Base-by-base conservation (phyloP, 257 asterid species). In the Gentiana dahurica region DNA sequence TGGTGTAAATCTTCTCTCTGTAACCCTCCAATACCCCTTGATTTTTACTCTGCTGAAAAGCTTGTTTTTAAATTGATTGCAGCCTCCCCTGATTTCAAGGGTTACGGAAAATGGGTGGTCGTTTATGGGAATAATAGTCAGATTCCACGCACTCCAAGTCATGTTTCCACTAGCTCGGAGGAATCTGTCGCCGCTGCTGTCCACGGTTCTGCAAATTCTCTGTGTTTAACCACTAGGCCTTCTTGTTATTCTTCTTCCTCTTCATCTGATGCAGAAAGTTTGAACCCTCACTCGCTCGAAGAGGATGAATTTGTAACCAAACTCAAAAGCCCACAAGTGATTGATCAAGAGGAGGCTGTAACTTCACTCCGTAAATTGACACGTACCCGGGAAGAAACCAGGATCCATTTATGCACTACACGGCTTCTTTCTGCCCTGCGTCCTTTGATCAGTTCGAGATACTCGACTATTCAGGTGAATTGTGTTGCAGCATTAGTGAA, bases 401-500 rank as follows among this genome's bases (percentile, higher is more conserved):
- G 99, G 13, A 36, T 53, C 66, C 69, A 58, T 3, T 71, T 88
- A 35, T 88, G 99, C 80, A 83, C 95, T 34, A 79, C 91, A 0
- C 69, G 91, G 50, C 5, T 85, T 38, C 78, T 92, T 5, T 73
- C 94, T 1, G 68, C 74, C 4, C 60, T 92, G 12, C 84, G 84
- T 49, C 49, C 68, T 35, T 39, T 85, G 44, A 75, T 83, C 55
- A 55, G 37, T 51, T 88, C 97, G 12, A 74, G 85, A 38, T 83
- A 83, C 53, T 62, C 77, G 2, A 34, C 84, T 34, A 60, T 92
- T 41, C 95, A 88, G 62, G 94, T 85, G 53, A 92, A 88, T 67
- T 79, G 95, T 6, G 86, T 64, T 2, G 99, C 99, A 6, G 81
- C 75, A 13, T 15, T 88, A 83, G 95, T 88, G 54, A 92, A 92